These are phyloP conservation scores for Cadophora sp. DNA, from an alignment of 2,329 filamentous ascomycete species.

Conservation along the genomic window DNA sequence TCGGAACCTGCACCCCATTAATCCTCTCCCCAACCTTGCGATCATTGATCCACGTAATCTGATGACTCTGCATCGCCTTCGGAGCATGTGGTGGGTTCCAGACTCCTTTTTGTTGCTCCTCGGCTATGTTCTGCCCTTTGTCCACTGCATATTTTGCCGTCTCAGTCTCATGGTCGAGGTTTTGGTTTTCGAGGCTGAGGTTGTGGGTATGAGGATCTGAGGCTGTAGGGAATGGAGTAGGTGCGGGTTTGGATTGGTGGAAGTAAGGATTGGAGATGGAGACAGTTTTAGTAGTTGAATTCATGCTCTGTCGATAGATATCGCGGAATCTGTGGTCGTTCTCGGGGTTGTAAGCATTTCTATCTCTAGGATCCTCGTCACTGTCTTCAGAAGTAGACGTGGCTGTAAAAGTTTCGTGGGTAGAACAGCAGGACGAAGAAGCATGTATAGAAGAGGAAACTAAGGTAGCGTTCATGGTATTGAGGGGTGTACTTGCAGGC, in stretches of 20 bases:
- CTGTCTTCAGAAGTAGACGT: neutral
- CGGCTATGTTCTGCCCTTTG: neutral
- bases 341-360: neutral
- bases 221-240: neutral
- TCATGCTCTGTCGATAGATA: neutral
- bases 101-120: neutral
- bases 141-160: no score
- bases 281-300: neutral
- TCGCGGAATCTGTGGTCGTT: neutral
- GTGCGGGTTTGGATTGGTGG: neutral
- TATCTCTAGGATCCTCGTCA: neutral
- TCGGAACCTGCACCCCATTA: slow-evolving; percentile 9
- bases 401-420: no score
- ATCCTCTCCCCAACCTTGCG: slow-evolving; percentile 13
- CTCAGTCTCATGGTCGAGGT: no score
- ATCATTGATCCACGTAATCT: slow-evolving; percentile 8
- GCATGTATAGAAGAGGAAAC: no score
- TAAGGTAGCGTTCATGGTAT: neutral
- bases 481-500: neutral
- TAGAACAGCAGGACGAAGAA: neutral
- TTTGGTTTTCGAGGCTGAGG: no score
- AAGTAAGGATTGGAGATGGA: neutral
- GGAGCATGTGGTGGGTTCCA: slow-evolving; percentile 11
- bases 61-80: slow-evolving; percentile 8
- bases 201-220: no score